Base-by-base conservation (phyloP, 768 basidiomycete species). In the Chalciporus sphaerocephalus region DNA sequence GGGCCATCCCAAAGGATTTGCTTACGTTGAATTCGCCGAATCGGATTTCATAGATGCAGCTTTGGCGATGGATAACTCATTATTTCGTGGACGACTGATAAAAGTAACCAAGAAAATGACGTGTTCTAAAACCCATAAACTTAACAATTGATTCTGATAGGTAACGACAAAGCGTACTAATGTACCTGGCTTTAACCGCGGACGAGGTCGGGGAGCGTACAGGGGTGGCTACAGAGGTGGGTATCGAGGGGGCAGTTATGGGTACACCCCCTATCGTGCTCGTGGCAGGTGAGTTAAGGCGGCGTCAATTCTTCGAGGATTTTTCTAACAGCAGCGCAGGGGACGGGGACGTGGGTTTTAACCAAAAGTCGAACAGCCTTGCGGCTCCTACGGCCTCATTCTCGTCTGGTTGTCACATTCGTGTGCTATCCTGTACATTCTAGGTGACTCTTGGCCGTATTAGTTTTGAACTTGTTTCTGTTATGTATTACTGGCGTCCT, bases 11-110 rank as follows among this genome's bases (percentile, higher is more conserved):
- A 97, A 97, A 81, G 96, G 96, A 40, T 99, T 88, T 71, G 95
- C 95, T 42, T 99, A 99, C 72, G 94, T 99, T 35, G 96, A 99
- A 67, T 99, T 99, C 66, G 84, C 96, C 57, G 93, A 96, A 60
- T 77, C 93, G 30, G 85, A 89, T 47, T 85, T 90, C 54, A 86
- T 98, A 52, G 87, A 91, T 58, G 85, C 92, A 49, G 93, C 95
- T 11, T 60, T 96, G 52, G 84, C 93, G 12, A 78, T 99, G 75
- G 92, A 98, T 68, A 94, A 97, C 56, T 93, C 90, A n/a, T 69
- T 94, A 58, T 96, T 99, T 77, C 81, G 87, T 44, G 93, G 92
- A 20, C 80, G 96, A 56, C 69, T 94, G 61, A 85, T 99, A 65
- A 94, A 94, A 74, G 95, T 91, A 51, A 46, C 76, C 58, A 32